phyloP scores from a whole-genome alignment of 768 basidiomycete species.

The Cantharellus anzutake region DNA sequence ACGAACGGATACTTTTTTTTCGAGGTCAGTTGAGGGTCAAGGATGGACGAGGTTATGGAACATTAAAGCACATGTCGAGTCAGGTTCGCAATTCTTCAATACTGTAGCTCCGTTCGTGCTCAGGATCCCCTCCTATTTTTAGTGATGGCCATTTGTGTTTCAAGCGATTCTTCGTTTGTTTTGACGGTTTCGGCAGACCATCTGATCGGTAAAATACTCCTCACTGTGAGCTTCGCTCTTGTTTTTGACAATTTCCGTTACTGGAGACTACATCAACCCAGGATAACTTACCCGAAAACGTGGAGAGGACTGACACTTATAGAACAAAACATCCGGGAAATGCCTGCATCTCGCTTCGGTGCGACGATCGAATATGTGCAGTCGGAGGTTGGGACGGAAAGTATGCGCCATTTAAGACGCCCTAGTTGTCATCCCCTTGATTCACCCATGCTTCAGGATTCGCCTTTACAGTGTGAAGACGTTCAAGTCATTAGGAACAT shows the following conservation, averaged over 20 bases:
- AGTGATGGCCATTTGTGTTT: conserved; percentile 81
- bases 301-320: conserved; percentile 15
- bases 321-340: conserved; percentile 70
- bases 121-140: neutral
- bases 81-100: conserved; percentile 24
- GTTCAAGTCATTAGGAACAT: conserved; percentile 66
- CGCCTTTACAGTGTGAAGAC: conserved; percentile 66
- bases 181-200: conserved; percentile 79
- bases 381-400: conserved; percentile 89
- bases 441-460: conserved; percentile 27
- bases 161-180: conserved; percentile 36
- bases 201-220: conserved; percentile 14
- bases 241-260: neutral
- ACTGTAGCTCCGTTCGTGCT: neutral
- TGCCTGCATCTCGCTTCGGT: conserved; percentile 49
- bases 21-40: conserved; percentile 42
- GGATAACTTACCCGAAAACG: neutral
- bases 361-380: conserved; percentile 64
- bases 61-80: conserved; percentile 46
- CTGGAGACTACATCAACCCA: neutral
- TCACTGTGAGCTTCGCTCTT: conserved; percentile 9
- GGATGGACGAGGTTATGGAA: conserved; percentile 63
- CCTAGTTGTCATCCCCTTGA: neutral
- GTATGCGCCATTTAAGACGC: conserved; percentile 26
- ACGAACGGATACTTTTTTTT: conserved; percentile 16